Evolutionary conservation across 345 rosid species (phyloP), one percentile per base, ranked within the genome.

Genomic region (Aquilaria sinensis): DNA sequence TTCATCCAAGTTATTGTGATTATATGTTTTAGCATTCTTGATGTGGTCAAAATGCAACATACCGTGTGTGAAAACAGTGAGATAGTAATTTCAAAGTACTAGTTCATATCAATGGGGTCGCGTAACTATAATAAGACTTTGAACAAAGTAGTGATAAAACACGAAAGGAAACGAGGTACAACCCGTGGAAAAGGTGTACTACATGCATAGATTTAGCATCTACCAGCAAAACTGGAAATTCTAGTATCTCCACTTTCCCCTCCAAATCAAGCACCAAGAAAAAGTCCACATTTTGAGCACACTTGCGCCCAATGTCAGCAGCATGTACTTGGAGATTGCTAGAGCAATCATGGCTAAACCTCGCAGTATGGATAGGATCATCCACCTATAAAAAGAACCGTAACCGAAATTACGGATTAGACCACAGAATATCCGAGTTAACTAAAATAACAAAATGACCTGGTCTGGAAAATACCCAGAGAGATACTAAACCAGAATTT

Each of bases 171-270:
- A 70, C 65, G 23, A 62, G 55, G 70, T 41, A 62, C 43, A 70
- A 87, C 97, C 90, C 83, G 88, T 90, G 97, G 74, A 90, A 90
- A 56, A 87, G 78, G 72, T 83, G 90, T 6, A 87, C 80, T 43
- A 81, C 66, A 43, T 53, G 61, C 79, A 83, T 72, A 34, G 92
- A 79, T 75, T 63, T 83, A 43, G 92, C 81, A 72, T 87, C 87
- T 50, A 90, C 58, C n/a, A 90, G 65, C 57, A 90, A 68, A 47
- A 87, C 90, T 52, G 92, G 89, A 68, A 85, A 90, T 75, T 90
- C 97, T 51, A 90, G 92, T 70, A 85, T 85, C 81, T 90, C 87
- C 56, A 83, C 89, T 77, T 83, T 90, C 53, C 95, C 88, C 68
- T 90, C 95, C 72, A 90, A 80, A 82, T 87, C 92, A 34, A 87